These are phyloP conservation scores for cucumber (Cucumis sativus) DNA, from an alignment of 306 rosid species.

Conservation along the genomic window DNA sequence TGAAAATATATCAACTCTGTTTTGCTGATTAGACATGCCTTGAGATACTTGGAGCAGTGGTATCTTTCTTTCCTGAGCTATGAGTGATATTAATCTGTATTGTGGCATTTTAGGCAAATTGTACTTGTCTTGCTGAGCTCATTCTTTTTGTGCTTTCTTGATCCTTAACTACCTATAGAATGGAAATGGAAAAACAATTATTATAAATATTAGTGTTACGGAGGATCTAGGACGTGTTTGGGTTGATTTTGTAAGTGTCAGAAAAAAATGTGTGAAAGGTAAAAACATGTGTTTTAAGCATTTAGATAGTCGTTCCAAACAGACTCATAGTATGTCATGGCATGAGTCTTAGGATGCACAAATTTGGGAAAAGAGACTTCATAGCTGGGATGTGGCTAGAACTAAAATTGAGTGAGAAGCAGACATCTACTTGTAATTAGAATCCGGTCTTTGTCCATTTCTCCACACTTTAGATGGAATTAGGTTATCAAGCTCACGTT, in stretches of 20 bases:
- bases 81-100: not conserved
- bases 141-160: not conserved
- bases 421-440: not conserved
- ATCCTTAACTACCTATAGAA: not conserved
- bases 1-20: not conserved
- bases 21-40: not conserved
- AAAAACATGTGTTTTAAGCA: too few relatives aligned
- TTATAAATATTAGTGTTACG: not conserved
- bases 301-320: too few relatives aligned
- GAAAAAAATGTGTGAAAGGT: too few relatives aligned
- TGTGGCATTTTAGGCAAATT: too few relatives aligned
- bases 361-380: not conserved
- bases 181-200: not conserved
- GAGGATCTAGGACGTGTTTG: not conserved
- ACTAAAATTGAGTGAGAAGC: not conserved
- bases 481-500: not conserved
- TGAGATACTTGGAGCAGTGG: not conserved
- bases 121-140: not conserved
- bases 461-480: not conserved
- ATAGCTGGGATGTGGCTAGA: not conserved
- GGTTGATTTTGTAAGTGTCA: too few relatives aligned
- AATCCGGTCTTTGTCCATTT: not conserved
- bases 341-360: not conserved
- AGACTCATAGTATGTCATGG: not conserved
- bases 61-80: not conserved